Evolutionary conservation across 805 yeast genomes (phyloP), one percentile per base, ranked within the genome.

Genomic region (Jamesozyma hellenica): DNA sequence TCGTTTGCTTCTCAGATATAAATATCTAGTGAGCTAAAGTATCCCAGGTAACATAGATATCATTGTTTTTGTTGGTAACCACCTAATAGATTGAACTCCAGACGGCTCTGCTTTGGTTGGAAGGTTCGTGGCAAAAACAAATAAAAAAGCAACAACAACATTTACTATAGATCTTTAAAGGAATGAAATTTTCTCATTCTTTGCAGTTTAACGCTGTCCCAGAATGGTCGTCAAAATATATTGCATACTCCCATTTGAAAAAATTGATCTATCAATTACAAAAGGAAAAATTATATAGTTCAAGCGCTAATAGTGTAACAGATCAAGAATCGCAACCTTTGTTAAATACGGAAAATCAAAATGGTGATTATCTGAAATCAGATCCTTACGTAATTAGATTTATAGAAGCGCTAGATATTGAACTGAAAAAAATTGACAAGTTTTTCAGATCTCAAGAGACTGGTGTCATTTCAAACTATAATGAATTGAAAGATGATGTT

Each of bases 151-250:
- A n/a, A n/a, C n/a, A n/a, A n/a, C n/a, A n/a, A n/a, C n/a, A n/a
- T n/a, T n/a, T n/a, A n/a, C n/a, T n/a, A n/a, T n/a, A n/a, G n/a
- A n/a, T n/a, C n/a, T n/a, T n/a, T n/a, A n/a, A n/a, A n/a, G n/a
- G n/a, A 27, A 90, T 90, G 98, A 90, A 90, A 72, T 90, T 90
- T 65, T 82, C 95, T 19, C 95, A 88, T 57, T 84, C 96, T 5
- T 66, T 90, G 47, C 96, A 90, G 70, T 88, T 90, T 64, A 90
- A 90, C 61, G 95, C 97, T 18, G 97, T 92, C 4, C 96, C 98
- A 2, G 97, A 92, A 60, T 90, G 98, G 98, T 76, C 95, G 11
- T 79, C 94, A 21, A 77, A 83, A 58, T 90, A 90, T 61, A 79
- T 90, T 41, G 88, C 94, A 40, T 90, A 90, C 61, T 82, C 95